phyloP scores from a whole-genome alignment of 352 stramenopile genomes.

The Globisporangium solare region DNA sequence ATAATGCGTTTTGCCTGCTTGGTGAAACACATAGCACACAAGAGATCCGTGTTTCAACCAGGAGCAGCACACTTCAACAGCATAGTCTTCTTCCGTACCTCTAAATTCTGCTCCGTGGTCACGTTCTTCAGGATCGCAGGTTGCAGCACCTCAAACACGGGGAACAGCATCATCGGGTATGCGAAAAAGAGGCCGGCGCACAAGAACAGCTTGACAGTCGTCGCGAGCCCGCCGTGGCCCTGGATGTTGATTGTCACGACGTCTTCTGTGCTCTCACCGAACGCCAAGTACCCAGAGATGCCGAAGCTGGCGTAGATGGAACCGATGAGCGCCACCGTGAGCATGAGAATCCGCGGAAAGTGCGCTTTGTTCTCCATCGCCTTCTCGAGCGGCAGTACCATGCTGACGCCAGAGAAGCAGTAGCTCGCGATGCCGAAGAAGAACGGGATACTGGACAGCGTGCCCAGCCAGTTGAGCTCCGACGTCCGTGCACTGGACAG shows the following conservation, averaged over 20 bases:
- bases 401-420: constrained; percentile 71
- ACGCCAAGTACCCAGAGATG: constrained; percentile 62
- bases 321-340: constrained; percentile 47
- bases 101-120: not conserved
- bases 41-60: not conserved
- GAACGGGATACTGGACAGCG: constrained; percentile 51
- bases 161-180: constrained; percentile 87
- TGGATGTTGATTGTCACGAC: constrained; percentile 81
- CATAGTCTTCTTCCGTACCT: not conserved
- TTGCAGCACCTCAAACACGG: constrained; percentile 51
- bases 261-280: constrained; percentile 50
- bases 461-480: constrained; percentile 27
- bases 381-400: constrained; percentile 67
- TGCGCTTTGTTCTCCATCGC: constrained; percentile 44
- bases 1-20: constrained; percentile 11
- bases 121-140: constrained; percentile 10
- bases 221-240: constrained; percentile 30
- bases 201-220: constrained; percentile 71
- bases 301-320: constrained; percentile 70
- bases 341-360: constrained; percentile 51
- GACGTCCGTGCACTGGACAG: constrained; percentile 16
- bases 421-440: constrained; percentile 77
- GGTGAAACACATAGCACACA: not conserved
- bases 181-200: constrained; percentile 73
- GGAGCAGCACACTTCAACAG: not conserved